phyloP scores from a whole-genome alignment of 176 grass and related monocot genomes.

The Avena atlantica region DNA sequence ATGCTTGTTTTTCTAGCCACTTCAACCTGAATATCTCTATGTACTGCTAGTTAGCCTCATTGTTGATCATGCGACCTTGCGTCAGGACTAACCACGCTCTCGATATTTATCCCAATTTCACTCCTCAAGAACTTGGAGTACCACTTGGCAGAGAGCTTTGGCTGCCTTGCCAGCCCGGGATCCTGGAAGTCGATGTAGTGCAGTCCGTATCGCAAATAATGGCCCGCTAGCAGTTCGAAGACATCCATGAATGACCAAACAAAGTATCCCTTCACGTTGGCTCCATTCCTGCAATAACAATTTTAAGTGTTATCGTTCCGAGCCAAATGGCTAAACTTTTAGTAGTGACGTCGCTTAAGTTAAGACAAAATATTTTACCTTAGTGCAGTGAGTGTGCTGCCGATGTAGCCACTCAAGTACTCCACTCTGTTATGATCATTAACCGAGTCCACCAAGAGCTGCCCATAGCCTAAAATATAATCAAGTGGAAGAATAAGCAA shows the following conservation, averaged over 20 bases:
- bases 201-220: slow-evolving; percentile 44
- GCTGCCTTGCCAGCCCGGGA: slow-evolving; percentile 44
- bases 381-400: slow-evolving; percentile 59
- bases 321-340: not conserved
- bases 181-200: slow-evolving; percentile 60
- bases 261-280: slow-evolving; percentile 71
- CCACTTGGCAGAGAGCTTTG: slow-evolving; percentile 63
- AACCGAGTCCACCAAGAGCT: slow-evolving; percentile 15
- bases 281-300: slow-evolving; percentile 51
- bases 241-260: slow-evolving; percentile 82
- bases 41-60: slow-evolving; percentile 19
- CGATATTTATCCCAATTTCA: slow-evolving; percentile 41
- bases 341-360: not conserved
- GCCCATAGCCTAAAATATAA: slow-evolving; percentile 49
- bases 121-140: slow-evolving; percentile 59
- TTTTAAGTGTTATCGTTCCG: not conserved
- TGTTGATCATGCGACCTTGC: slow-evolving; percentile 21
- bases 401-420: slow-evolving; percentile 64
- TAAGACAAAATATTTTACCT: slow-evolving; percentile 32
- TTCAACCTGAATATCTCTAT: slow-evolving; percentile 11
- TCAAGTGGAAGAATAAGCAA: not conserved
- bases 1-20: not conserved
- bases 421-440: slow-evolving; percentile 53
- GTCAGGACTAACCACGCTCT: not conserved
- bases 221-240: slow-evolving; percentile 62